These are phyloP conservation scores for Sphaceloma murrayae DNA, from an alignment of 2,329 filamentous ascomycete species.

Conservation along the genomic window DNA sequence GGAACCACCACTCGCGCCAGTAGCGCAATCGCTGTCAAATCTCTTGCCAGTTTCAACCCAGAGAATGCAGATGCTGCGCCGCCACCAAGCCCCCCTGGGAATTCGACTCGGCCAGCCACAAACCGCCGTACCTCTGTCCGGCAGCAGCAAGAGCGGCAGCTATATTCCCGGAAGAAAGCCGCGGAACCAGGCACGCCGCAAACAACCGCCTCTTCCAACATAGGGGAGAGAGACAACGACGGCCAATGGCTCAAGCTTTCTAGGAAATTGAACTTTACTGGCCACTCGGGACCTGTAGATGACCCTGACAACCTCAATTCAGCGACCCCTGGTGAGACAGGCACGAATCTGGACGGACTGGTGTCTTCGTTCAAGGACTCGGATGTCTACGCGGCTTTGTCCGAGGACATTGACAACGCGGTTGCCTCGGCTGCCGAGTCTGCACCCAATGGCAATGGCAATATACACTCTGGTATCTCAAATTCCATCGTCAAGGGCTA, in stretches of 20 bases:
- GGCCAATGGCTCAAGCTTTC: constrained; percentile 52
- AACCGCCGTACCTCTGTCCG: constrained; percentile 73
- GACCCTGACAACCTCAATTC: constrained; percentile 56
- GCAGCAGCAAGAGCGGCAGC: constrained; percentile 75
- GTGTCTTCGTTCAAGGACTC: constrained; percentile 68
- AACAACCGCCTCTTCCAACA: constrained; percentile 42
- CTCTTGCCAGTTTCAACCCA: constrained; percentile 73
- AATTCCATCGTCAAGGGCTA: constrained; percentile 60
- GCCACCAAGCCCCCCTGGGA: constrained; percentile 38
- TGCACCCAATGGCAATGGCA: constrained; percentile 42
- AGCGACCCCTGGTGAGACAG: constrained; percentile 45
- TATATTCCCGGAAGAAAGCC: constrained; percentile 75
- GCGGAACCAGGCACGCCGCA: constrained; percentile 37
- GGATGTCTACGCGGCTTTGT: constrained; percentile 62
- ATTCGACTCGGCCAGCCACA: constrained; percentile 54
- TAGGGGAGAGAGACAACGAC: constrained; percentile 43
- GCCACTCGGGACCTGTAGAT: constrained; percentile 40
- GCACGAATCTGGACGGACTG: constrained; percentile 73
- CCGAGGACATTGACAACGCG: constrained; percentile 67
- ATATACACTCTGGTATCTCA: constrained; percentile 33
- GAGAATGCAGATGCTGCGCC: constrained; percentile 53
- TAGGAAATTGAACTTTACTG: constrained; percentile 39
- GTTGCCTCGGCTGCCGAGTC: constrained; percentile 46
- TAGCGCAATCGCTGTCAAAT: constrained; percentile 81
- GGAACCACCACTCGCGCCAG: constrained; percentile 65